phyloP scores from a whole-genome alignment of 2,329 filamentous ascomycete species.

The Colletotrichum melonis region DNA sequence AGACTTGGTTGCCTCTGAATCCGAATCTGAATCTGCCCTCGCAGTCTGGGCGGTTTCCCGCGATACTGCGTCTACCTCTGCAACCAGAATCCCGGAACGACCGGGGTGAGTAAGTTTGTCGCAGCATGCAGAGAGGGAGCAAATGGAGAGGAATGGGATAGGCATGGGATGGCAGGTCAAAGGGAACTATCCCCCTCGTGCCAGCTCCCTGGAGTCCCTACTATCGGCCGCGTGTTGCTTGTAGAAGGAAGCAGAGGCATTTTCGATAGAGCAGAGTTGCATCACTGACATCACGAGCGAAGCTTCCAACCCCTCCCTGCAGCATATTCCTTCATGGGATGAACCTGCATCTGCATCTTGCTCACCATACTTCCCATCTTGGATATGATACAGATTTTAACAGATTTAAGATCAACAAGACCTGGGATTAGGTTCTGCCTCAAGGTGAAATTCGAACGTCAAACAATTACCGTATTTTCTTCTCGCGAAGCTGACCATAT shows the following conservation, averaged over 20 bases:
- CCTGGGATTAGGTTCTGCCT: too few species aligned
- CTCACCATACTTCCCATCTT: too few species aligned
- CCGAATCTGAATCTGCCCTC: neutral
- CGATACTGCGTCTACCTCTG: neutral
- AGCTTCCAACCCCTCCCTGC: conserved; percentile 9
- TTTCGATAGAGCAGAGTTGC: neutral
- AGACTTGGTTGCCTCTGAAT: neutral
- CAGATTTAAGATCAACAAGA: too few species aligned
- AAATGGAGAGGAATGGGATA: conserved; percentile 11
- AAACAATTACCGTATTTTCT: too few species aligned
- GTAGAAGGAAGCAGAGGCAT: neutral
- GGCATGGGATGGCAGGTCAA: conserved; percentile 9
- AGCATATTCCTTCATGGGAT: neutral
- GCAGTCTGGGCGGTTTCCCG: neutral
- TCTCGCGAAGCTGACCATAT: too few species aligned
- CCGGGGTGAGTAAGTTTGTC: neutral
- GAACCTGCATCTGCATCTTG: neutral
- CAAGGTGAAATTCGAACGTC: too few species aligned
- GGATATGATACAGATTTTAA: too few species aligned
- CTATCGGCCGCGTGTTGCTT: neutral
- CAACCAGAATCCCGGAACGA: neutral
- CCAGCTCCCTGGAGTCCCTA: neutral
- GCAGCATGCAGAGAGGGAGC: neutral
- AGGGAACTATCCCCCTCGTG: neutral
- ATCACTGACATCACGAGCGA: conserved; percentile 23